These are phyloP conservation scores for Pisolithus marmoratus DNA, from an alignment of 768 basidiomycete genomes.

Conservation along the genomic window DNA sequence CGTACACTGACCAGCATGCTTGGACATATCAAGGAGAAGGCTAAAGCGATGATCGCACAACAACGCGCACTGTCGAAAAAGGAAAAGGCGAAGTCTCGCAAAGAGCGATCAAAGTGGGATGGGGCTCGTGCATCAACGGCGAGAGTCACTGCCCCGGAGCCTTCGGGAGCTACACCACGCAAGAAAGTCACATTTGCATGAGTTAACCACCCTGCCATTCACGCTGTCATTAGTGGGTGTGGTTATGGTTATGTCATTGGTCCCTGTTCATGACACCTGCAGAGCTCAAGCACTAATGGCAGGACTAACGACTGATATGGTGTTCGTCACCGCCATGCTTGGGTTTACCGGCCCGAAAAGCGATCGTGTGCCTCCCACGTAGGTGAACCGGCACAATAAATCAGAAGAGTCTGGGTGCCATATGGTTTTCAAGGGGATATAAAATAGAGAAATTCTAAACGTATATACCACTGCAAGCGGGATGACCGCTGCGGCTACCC, in stretches of 20 bases:
- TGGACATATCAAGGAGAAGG: conserved; percentile 33
- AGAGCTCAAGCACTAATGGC: too few relatives aligned
- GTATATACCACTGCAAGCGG: too few relatives aligned
- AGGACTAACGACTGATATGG: too few relatives aligned
- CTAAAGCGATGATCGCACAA: conserved; percentile 34
- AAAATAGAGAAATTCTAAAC: too few relatives aligned
- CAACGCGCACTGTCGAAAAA: conserved; percentile 34
- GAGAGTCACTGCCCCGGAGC: conserved; percentile 4
- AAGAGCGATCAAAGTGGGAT: conserved; percentile 11
- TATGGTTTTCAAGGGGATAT: too few relatives aligned
- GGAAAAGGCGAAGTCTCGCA: conserved; percentile 32
- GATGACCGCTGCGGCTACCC: too few relatives aligned
- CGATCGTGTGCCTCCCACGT: too few relatives aligned
- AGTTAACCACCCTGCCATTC: conserved; percentile 12
- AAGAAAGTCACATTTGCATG: conserved; percentile 31
- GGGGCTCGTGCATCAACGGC: conserved; percentile 9
- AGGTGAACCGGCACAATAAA: too few relatives aligned
- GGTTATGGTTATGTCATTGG: not conserved
- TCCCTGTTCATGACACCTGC: not conserved
- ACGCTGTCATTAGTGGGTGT: conserved; percentile 10
- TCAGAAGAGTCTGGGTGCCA: too few relatives aligned
- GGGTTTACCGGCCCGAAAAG: too few relatives aligned
- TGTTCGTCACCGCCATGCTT: too few relatives aligned
- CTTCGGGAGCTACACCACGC: conserved; percentile 15
- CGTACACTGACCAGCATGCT: not conserved